These are phyloP conservation scores for Arthrobotrys musiformis DNA, from an alignment of 2,329 filamentous ascomycete genomes.

Conservation along the genomic window DNA sequence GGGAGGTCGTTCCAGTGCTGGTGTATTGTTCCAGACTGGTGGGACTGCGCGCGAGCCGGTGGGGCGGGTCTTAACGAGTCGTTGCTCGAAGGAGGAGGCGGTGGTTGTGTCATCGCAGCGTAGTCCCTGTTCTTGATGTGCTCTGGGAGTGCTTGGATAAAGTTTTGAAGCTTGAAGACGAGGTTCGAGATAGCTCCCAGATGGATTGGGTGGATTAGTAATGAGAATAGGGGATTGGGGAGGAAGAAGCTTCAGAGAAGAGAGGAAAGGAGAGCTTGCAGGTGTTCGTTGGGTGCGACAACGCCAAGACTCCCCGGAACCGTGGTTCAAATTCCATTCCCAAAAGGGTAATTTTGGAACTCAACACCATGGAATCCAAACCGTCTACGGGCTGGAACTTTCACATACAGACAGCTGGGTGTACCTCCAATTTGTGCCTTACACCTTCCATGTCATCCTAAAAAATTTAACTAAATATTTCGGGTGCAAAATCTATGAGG, in stretches of 20 bases:
- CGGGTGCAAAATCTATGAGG: too few relatives aligned
- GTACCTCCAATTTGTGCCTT: not conserved
- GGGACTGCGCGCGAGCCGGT: constrained; percentile 55
- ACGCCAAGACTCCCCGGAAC: constrained; percentile 17
- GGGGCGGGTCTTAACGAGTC: not conserved
- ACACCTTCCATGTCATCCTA: not conserved
- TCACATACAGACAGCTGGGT: not conserved
- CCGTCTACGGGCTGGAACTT: constrained; percentile 22
- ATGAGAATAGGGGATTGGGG: not conserved
- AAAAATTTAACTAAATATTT: too few relatives aligned
- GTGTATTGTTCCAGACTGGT: constrained; percentile 59
- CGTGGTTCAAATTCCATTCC: constrained; percentile 16
- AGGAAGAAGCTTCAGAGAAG: not conserved
- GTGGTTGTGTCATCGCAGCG: not conserved
- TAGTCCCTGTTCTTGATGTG: not conserved
- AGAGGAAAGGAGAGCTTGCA: constrained; percentile 4
- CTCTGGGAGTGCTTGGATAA: not conserved
- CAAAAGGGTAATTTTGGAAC: constrained; percentile 21
- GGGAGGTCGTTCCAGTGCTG: constrained; percentile 60
- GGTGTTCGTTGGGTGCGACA: constrained; percentile 1
- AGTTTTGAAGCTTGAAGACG: not conserved
- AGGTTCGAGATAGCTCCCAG: not conserved
- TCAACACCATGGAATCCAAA: constrained; percentile 16
- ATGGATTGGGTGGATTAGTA: not conserved
- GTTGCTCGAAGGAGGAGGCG: not conserved